Evolutionary conservation across 257 asterid species (phyloP).

Genomic region (Voacanga thouarsii): DNA sequence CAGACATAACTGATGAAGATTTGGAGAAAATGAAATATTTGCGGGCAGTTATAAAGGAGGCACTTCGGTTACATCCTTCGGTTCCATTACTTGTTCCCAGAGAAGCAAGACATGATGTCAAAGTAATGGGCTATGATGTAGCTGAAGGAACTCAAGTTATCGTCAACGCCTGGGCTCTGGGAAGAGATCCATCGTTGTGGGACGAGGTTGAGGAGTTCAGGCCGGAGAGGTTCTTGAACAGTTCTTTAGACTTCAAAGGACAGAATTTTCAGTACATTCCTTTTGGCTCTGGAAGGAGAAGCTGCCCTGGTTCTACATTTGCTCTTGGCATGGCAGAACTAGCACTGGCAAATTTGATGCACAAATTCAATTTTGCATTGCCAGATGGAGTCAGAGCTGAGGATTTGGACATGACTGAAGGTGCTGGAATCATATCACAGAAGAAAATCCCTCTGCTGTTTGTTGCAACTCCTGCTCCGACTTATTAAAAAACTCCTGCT

Average conservation of each 20-base stretch:
- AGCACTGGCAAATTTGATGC: no score
- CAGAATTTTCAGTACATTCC: background rate
- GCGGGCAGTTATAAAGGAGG: background rate
- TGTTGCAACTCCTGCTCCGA: background rate
- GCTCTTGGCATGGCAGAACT: background rate
- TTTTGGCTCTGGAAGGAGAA: conserved; percentile 6
- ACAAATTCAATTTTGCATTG: background rate
- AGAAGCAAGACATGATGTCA: background rate
- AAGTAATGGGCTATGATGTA: background rate
- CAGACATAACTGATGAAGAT: background rate
- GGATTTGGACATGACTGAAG: background rate
- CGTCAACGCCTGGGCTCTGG: background rate
- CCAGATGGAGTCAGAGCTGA: background rate
- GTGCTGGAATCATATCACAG: background rate
- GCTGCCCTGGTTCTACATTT: conserved; percentile 6
- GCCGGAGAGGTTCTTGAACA: conserved; percentile 7
- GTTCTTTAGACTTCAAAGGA: background rate
- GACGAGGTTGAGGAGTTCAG: conserved; percentile 1
- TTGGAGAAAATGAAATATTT: background rate
- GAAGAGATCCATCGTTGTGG: conserved; percentile 3
- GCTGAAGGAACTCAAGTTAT: background rate
- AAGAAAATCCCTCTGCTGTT: background rate
- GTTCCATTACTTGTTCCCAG: background rate
- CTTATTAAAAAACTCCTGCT: no score
- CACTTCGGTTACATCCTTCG: background rate